phyloP scores from a whole-genome alignment of 108 stramenopile genomes.

The Skeletonema tropicum region DNA sequence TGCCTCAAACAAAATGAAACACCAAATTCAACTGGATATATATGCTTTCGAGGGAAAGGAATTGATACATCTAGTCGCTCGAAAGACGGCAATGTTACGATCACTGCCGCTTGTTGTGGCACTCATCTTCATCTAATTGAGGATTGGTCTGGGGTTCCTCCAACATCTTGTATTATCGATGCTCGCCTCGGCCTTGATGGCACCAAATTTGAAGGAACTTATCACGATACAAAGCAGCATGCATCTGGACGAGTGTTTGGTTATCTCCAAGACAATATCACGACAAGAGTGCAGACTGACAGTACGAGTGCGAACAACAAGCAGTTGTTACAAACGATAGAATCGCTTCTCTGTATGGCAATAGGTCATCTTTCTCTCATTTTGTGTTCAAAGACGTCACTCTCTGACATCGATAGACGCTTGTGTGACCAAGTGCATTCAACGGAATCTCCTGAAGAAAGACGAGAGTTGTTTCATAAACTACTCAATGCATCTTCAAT shows the following conservation, averaged over 20 bases:
- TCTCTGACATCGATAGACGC: conserved; percentile 50
- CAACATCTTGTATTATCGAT: conserved; percentile 64
- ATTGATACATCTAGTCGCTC: conserved; percentile 66
- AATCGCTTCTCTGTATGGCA: conserved; percentile 63
- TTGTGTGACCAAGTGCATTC: conserved; percentile 7
- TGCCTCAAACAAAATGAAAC: conserved; percentile 22
- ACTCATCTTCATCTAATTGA: conserved; percentile 69
- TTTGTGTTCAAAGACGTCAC: conserved; percentile 27
- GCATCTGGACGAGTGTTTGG: conserved; percentile 69
- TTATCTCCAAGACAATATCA: conserved; percentile 15
- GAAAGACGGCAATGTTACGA: conserved; percentile 59
- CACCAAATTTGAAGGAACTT: conserved; percentile 75
- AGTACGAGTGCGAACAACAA: background rate
- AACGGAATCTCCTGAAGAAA: conserved; percentile 6
- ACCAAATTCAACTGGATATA: conserved; percentile 7
- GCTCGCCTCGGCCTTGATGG: conserved; percentile 73
- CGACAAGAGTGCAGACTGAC: conserved; percentile 6
- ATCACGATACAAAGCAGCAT: conserved; percentile 64
- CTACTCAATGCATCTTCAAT: conserved; percentile 29
- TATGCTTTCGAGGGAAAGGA: conserved; percentile 57
- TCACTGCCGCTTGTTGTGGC: conserved; percentile 60
- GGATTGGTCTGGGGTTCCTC: conserved; percentile 60
- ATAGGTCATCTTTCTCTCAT: conserved; percentile 68
- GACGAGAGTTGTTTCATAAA: conserved; percentile 9
- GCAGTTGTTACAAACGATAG: conserved; percentile 20